Percentiles rank a stretch among this genome's conserved stretches.
These are phyloP conservation scores for Senna siamea DNA, from an alignment of 306 rosid species.

Conservation along the genomic window DNA sequence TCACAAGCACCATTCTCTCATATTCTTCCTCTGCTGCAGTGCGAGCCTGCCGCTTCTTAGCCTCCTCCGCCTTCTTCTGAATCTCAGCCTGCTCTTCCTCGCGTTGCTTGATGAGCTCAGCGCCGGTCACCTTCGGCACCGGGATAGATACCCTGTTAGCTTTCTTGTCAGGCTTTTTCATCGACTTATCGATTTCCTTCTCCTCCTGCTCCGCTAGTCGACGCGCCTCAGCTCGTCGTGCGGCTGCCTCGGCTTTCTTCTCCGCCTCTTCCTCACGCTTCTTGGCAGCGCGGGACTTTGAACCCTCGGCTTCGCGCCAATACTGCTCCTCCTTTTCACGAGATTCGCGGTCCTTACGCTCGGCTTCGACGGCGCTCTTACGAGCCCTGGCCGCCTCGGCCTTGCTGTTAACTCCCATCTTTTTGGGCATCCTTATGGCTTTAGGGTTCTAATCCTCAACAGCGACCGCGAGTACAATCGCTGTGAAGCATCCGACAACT, in stretches of 20 bases:
- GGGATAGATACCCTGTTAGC: slow-evolving; percentile 80
- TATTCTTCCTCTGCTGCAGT: slow-evolving; percentile 96
- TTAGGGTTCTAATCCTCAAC: not conserved
- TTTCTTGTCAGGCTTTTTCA: slow-evolving; percentile 82
- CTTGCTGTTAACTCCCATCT: slow-evolving; percentile 90
- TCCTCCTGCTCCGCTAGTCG: slow-evolving; percentile 87
- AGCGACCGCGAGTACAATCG: not conserved
- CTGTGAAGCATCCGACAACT: not conserved
- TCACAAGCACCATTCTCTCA: slow-evolving; percentile 80
- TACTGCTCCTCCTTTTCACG: slow-evolving; percentile 73
- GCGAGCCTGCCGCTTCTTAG: slow-evolving; percentile 65
- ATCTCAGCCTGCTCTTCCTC: slow-evolving; percentile 76
- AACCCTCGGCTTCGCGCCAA: slow-evolving; percentile 93
- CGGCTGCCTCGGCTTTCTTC: slow-evolving; percentile 77
- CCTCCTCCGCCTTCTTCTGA: slow-evolving; percentile 67
- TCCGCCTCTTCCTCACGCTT: slow-evolving; percentile 94
- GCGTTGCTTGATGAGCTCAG: slow-evolving; percentile 58
- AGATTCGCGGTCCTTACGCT: slow-evolving; percentile 73
- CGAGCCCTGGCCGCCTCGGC: slow-evolving; percentile 93
- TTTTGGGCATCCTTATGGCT: slow-evolving; percentile 74
- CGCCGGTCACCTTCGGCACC: slow-evolving; percentile 88
- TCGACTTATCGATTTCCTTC: slow-evolving; percentile 78
- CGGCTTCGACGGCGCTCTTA: slow-evolving; percentile 66
- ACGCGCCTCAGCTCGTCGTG: slow-evolving; percentile 85
- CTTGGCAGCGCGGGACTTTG: slow-evolving; percentile 88